Evolutionary conservation across 768 basidiomycete genomes (phyloP), one percentile per base, ranked within the genome.

Genomic region (Grammothele lineata): DNA sequence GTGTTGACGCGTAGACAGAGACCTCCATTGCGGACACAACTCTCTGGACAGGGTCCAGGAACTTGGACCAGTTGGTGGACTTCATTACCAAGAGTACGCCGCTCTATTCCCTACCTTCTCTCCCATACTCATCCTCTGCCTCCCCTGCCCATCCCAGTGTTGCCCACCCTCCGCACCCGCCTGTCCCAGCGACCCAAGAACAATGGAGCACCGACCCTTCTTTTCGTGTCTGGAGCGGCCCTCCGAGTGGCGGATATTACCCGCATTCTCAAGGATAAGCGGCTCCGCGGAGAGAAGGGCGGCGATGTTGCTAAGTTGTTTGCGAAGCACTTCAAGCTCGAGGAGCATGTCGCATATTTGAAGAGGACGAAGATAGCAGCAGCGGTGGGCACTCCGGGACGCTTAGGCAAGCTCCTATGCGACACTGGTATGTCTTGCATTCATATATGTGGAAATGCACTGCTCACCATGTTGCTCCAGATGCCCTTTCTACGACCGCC

Each of bases 281-380:
- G 68, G 53, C 71, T 90, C 42, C 72, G 81, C 45, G 85, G 87
- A 27, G 84, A 88, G 19, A 93, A 91, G 61, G 84, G 89, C 45
- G 92, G 89, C 10, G 91, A 95, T 54, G 85, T 96, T 25, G 93
- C 88, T 18, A 97, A 97, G 65, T 78, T 99, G 22, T 98, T 98
- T 58, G 92, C 94, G 24, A 93, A 86, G 66, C 94, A 98, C 62
- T 83, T 95, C 69, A 96, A 94, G 68, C 71, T 94, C 33, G 71
- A 84, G 40, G 89, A 94, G 47, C 94, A 98, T 64, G 80, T 87
- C 59, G 71, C 80, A 14, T 90, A 92, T 69, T 74, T 98, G 58
- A 75, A 77, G 59, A 76, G 81, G 55, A 94, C 92, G n/a, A 89
- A 85, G 62, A 78, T 97, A 37, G 87, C 85, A 18, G 76, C 86